phyloP scores from a whole-genome alignment of 1,284 basidiomycete species.

The Neotropicomus parvogracilis region DNA sequence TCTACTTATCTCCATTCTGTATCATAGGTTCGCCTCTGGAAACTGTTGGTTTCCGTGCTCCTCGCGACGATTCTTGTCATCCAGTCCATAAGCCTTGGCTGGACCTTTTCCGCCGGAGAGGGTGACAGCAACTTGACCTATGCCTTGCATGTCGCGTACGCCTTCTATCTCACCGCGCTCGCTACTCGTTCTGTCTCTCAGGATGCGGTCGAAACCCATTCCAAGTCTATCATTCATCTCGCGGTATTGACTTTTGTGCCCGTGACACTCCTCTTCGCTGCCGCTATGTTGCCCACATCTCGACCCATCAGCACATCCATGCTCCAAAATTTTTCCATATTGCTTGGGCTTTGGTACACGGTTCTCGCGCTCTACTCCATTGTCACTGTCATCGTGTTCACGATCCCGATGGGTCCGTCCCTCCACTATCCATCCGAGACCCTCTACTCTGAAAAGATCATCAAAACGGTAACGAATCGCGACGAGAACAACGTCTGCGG shows the following conservation, averaged over 20 bases:
- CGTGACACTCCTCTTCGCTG: slow-evolving; percentile 44
- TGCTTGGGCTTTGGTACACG: slow-evolving; percentile 20
- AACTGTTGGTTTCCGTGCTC: slow-evolving; percentile 47
- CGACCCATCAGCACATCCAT: slow-evolving; percentile 14
- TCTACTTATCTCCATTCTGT: slow-evolving; percentile 7
- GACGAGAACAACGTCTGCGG: slow-evolving; percentile 68
- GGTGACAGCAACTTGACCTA: slow-evolving; percentile 37
- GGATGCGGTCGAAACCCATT: slow-evolving; percentile 49
- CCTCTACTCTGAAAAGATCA: slow-evolving; percentile 72
- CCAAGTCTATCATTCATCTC: slow-evolving; percentile 63
- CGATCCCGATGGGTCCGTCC: slow-evolving; percentile 67
- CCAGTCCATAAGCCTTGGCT: slow-evolving; percentile 53
- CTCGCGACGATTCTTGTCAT: slow-evolving; percentile 46
- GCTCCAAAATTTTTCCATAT: slow-evolving; percentile 7
- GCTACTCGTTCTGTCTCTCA: slow-evolving; percentile 53
- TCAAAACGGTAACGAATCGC: slow-evolving; percentile 51
- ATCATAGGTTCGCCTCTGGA: slow-evolving; percentile 53
- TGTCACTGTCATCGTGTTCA: slow-evolving; percentile 44
- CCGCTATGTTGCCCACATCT: slow-evolving; percentile 53
- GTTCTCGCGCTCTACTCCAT: slow-evolving; percentile 32
- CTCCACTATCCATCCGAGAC: slow-evolving; percentile 67
- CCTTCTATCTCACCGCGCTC: slow-evolving; percentile 59
- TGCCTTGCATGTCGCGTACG: slow-evolving; percentile 51
- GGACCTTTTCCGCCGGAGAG: slow-evolving; percentile 41
- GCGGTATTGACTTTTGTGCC: slow-evolving; percentile 56